A percentile compares a stretch with the other conserved stretches of the same genome.
Conservation (phyloP, 306 rosid genomes). For the Pachyrhizus erosus region DNA sequence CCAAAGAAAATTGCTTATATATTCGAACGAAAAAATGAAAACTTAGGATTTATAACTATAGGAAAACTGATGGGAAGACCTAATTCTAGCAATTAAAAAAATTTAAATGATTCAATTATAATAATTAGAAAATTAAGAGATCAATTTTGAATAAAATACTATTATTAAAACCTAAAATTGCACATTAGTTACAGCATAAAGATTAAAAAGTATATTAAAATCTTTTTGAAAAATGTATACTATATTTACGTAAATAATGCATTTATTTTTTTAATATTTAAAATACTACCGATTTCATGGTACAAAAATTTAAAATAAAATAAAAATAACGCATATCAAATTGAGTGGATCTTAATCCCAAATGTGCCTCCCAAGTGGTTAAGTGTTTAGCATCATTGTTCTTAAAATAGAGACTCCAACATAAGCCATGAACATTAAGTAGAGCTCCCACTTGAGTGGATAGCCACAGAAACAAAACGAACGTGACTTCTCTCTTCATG, state of each 20-base stretch:
- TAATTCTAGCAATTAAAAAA: too few species aligned
- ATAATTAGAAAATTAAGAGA: not conserved
- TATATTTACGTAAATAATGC: not conserved
- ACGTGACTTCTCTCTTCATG: slow-evolving; percentile 24
- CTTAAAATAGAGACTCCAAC: slow-evolving; percentile 42
- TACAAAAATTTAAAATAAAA: too few species aligned
- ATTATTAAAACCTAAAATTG: too few species aligned
- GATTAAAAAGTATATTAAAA: not conserved
- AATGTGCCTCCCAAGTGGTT: slow-evolving; percentile 2
- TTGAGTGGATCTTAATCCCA: slow-evolving; percentile 25
- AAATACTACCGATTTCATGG: too few species aligned
- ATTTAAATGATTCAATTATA: not conserved
- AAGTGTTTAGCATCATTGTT: slow-evolving; percentile 7
- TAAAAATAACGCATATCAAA: not conserved
- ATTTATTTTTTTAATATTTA: not conserved
- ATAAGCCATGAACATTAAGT: slow-evolving; percentile 41
- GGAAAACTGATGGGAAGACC: too few species aligned
- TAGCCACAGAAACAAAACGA: slow-evolving; percentile 45
- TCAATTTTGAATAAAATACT: too few species aligned
- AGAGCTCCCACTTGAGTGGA: slow-evolving; percentile 42
- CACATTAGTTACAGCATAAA: not conserved
- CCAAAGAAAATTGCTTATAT: too few species aligned
- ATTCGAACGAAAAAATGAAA: too few species aligned
- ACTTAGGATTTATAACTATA: too few species aligned
- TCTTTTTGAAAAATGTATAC: too few species aligned